Evolutionary conservation across 2,329 filamentous ascomycete genomes (phyloP).

Genomic region (Fusarium kyushuense): DNA sequence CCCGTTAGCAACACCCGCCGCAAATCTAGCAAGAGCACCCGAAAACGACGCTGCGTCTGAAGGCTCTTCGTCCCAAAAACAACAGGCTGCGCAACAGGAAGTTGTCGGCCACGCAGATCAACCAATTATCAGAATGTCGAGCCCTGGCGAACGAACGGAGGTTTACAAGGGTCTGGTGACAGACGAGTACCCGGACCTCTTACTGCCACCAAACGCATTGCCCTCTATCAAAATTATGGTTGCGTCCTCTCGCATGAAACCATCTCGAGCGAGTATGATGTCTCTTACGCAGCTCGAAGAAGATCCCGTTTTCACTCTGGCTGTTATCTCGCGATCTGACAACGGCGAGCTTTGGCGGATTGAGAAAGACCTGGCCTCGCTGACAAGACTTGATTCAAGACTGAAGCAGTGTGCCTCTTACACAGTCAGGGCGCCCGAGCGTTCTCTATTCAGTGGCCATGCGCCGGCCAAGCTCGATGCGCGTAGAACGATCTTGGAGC

Average conservation of each 20-base stretch:
- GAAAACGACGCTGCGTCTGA: constrained; percentile 22
- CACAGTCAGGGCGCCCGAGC: constrained; percentile 82
- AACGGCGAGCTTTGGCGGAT: constrained; percentile 88
- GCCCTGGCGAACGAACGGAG: constrained; percentile 59
- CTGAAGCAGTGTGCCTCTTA: constrained; percentile 81
- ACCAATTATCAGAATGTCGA: constrained; percentile 49
- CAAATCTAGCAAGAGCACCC: constrained; percentile 54
- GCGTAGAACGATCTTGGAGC: constrained; percentile 81
- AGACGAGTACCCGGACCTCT: constrained; percentile 86
- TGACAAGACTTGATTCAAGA: constrained; percentile 84
- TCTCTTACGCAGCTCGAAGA: constrained; percentile 85
- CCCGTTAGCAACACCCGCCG: constrained; percentile 67
- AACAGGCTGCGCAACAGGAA: constrained; percentile 20
- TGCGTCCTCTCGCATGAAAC: constrained; percentile 93
- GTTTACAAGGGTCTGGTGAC: constrained; percentile 84
- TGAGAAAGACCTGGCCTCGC: constrained; percentile 87
- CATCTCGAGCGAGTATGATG: constrained; percentile 86
- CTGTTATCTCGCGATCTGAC: constrained; percentile 82
- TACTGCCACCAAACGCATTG: constrained; percentile 89
- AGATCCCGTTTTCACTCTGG: constrained; percentile 93
- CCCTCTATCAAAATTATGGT: constrained; percentile 88
- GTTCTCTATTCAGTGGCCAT: constrained; percentile 88
- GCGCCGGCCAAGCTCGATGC: constrained; percentile 94
- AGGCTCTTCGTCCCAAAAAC: constrained; percentile 25
- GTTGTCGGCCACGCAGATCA: constrained; percentile 29